Percentiles rank a stretch among this genome's conserved stretches.
phyloP scores from a whole-genome alignment of 1,139 yeast species.

The Sugiyamaella grinbergsii region DNA sequence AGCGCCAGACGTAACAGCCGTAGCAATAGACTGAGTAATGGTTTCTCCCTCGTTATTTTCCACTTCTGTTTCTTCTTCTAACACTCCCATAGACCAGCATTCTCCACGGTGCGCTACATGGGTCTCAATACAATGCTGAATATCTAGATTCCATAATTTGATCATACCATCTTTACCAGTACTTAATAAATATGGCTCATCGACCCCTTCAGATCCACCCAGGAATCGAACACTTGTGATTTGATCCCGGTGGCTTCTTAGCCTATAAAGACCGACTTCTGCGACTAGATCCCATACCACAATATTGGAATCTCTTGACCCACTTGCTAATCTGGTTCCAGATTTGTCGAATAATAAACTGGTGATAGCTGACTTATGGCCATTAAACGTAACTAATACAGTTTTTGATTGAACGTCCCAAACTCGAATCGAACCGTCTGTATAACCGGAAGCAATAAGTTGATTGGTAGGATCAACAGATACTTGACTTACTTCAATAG shows the following conservation, averaged over 20 bases:
- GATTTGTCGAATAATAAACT: constrained; percentile 67
- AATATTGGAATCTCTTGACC: constrained; percentile 79
- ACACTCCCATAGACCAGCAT: constrained; percentile 78
- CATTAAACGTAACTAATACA: constrained; percentile 77
- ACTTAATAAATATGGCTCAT: constrained; percentile 65
- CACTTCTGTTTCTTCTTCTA: constrained; percentile 32
- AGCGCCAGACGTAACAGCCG: constrained; percentile 65
- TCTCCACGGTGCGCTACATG: constrained; percentile 93
- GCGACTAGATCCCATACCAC: constrained; percentile 95
- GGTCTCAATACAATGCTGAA: constrained; percentile 91
- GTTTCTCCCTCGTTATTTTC: constrained; percentile 19
- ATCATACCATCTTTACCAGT: constrained; percentile 87
- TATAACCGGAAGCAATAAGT: constrained; percentile 84
- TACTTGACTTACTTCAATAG: constrained; percentile 62
- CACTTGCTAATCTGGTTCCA: constrained; percentile 85
- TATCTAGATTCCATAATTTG: constrained; percentile 87
- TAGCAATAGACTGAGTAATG: not conserved
- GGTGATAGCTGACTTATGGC: constrained; percentile 80
- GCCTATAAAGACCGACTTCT: constrained; percentile 83
- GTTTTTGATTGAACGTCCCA: constrained; percentile 87
- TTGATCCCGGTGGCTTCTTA: constrained; percentile 87
- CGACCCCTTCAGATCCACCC: constrained; percentile 19
- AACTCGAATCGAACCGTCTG: constrained; percentile 84
- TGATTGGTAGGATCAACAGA: constrained; percentile 56
- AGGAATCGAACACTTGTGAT: constrained; percentile 70